Evolutionary conservation across 108 stramenopile species (phyloP).

Genomic region (Skeletonema costatum): DNA sequence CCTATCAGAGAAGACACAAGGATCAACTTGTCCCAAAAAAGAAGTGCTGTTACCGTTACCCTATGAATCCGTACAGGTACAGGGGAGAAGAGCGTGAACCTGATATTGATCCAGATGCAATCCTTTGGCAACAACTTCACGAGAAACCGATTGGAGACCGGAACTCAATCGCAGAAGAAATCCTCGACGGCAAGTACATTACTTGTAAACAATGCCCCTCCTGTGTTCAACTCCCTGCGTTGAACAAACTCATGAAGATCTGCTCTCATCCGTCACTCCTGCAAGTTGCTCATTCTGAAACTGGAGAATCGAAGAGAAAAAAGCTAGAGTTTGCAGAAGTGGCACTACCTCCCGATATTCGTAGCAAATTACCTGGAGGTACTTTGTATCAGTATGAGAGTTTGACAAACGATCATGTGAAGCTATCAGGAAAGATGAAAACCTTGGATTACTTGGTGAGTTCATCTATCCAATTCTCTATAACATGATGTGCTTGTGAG

Average conservation of each 20-base stretch:
- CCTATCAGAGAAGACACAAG: slow-evolving; percentile 66
- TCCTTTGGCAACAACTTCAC: slow-evolving; percentile 62
- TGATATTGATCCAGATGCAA: slow-evolving; percentile 66
- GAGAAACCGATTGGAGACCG: slow-evolving; percentile 21
- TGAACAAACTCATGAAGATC: slow-evolving; percentile 69
- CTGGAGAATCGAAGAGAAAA: slow-evolving; percentile 51
- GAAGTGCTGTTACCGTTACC: slow-evolving; percentile 65
- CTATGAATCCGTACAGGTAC: slow-evolving; percentile 49
- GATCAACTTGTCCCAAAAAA: slow-evolving; percentile 47
- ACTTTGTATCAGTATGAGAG: slow-evolving; percentile 60
- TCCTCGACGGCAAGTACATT: slow-evolving; percentile 29
- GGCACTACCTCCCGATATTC: slow-evolving; percentile 63
- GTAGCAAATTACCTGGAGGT: slow-evolving; percentile 59
- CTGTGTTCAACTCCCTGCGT: slow-evolving; percentile 64
- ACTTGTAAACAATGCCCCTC: slow-evolving; percentile 53
- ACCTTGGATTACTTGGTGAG: slow-evolving; percentile 47
- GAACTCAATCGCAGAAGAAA: slow-evolving; percentile 4
- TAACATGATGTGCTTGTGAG: neutral
- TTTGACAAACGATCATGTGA: slow-evolving; percentile 79
- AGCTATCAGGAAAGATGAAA: slow-evolving; percentile 83
- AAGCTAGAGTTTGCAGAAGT: slow-evolving; percentile 78
- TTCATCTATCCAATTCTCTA: neutral
- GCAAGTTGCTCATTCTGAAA: slow-evolving; percentile 58
- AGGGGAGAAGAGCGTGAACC: slow-evolving; percentile 32
- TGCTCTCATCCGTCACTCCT: slow-evolving; percentile 76